Evolutionary conservation across 495 filamentous ascomycete genomes (phyloP), one percentile per base, ranked within the genome.

Genomic region (Physcia stellaris): DNA sequence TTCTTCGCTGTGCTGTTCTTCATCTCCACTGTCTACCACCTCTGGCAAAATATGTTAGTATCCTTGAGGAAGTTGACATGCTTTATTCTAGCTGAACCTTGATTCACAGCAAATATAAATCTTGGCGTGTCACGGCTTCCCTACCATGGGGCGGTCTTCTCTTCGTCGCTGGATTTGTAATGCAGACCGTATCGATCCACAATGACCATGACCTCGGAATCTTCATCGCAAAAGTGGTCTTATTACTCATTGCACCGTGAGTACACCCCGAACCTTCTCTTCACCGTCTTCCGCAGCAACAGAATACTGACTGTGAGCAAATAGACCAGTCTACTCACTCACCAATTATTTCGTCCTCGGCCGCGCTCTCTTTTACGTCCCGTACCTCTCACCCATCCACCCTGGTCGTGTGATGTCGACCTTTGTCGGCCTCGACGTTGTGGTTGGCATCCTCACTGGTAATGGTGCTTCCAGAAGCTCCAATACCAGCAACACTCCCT

Each of bases 321-420:
- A 15, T 35, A 81, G 77, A 4, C 82, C 82, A 4, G 58, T 86
- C 32, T 81, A 80, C 43, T 78, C 83, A 46, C 70, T 76, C 0
- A 67, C 73, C 20, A 83, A 90, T 53, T 90, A 85, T 56, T 67
- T 83, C 46, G 70, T 78, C 37, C 71, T 88, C 16, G 83, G 79
- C 18, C 77, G 82, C 5, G 72, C 81, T 34, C 65, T 90, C 3
- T 83, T 80, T 59, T 86, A 84, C 58, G 73, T 82, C 22, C 83
- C 83, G 0, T 79, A 86, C 44, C 69, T 78, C 43, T 75, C 80
- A 0, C 80, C 81, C 0, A 75, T 87, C 38, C 79, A 87, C 52
- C 83, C 82, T 0, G 80, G 79, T 2, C 73, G 80, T 2, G 80
- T 86, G 15, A 62, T 82, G 39, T 75, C 75, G 4, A 83, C 80